Evolutionary conservation across 306 rosid genomes (phyloP).

Genomic region (Dicorynia guianensis): DNA sequence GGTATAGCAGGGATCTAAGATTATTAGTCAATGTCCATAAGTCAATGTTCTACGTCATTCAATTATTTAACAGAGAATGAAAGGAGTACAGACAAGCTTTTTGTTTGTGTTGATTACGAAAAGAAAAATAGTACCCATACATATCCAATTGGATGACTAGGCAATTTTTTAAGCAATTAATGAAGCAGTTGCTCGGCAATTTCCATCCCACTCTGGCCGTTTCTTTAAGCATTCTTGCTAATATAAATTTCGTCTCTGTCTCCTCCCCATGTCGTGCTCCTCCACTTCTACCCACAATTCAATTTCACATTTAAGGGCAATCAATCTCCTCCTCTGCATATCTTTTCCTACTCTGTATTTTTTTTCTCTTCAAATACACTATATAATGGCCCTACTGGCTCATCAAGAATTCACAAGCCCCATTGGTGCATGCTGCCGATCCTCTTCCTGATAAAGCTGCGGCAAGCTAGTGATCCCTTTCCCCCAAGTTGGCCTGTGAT

Average conservation of each 20-base stretch:
- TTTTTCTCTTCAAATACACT: constrained; percentile 7
- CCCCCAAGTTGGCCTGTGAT: too few species aligned
- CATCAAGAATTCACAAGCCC: not conserved
- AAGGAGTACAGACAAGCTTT: not conserved
- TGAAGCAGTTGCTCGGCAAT: not conserved
- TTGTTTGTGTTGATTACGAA: not conserved
- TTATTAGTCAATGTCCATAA: not conserved
- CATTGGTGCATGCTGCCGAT: not conserved
- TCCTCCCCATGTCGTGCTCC: not conserved
- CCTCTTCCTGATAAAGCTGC: too few species aligned
- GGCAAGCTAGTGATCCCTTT: too few species aligned
- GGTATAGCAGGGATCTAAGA: not conserved
- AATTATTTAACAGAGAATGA: constrained; percentile 20
- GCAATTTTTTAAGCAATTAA: constrained; percentile 13
- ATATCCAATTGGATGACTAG: not conserved
- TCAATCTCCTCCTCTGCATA: constrained; percentile 24
- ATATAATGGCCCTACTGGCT: constrained; percentile 16
- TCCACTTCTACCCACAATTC: constrained; percentile 38
- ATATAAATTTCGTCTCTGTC: not conserved
- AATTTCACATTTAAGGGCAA: constrained; percentile 32
- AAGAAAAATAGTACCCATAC: not conserved
- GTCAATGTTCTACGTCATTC: constrained; percentile 15
- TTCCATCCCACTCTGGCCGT: not conserved
- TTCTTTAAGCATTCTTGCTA: not conserved
- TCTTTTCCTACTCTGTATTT: constrained; percentile 3